Evolutionary conservation across 352 stramenopile species (phyloP).

Genomic region (Globisporangium nodosum): DNA sequence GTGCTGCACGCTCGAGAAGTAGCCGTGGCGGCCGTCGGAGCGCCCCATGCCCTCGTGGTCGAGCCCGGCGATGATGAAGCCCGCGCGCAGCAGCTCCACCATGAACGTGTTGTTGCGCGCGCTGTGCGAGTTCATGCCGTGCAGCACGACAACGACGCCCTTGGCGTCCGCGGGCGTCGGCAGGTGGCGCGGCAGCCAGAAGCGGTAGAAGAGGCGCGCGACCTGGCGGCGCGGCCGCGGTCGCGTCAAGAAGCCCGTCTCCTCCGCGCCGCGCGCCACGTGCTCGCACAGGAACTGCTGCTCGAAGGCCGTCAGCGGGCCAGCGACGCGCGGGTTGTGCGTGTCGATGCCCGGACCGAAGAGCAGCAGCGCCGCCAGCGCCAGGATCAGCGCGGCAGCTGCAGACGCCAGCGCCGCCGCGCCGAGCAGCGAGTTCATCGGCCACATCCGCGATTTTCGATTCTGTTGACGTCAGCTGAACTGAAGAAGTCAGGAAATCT

Average conservation of each 20-base stretch:
- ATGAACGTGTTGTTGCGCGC: conserved; percentile 75
- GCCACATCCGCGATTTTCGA: not conserved
- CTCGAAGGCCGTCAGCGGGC: conserved; percentile 38
- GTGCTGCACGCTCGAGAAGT: conserved; percentile 54
- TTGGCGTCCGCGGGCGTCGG: conserved; percentile 19
- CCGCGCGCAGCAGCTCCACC: conserved; percentile 49
- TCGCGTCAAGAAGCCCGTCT: conserved; percentile 40
- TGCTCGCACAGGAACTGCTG: conserved; percentile 48
- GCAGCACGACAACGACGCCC: conserved; percentile 65
- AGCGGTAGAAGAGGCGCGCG: conserved; percentile 64
- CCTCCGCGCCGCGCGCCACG: conserved; percentile 38
- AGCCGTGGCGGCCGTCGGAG: conserved; percentile 70
- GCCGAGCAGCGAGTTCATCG: conserved; percentile 17
- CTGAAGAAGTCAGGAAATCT: no score
- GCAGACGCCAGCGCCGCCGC: conserved; percentile 17
- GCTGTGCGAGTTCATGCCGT: conserved; percentile 78
- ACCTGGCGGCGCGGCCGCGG: conserved; percentile 28
- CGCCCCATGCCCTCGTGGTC: conserved; percentile 76
- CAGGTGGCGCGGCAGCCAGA: conserved; percentile 56
- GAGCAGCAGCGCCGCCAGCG: conserved; percentile 9
- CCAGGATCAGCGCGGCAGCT: conserved; percentile 10
- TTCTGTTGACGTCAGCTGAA: not conserved
- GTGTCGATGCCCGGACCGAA: conserved; percentile 58
- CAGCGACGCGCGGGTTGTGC: conserved; percentile 30
- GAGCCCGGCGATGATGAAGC: conserved; percentile 59